These are phyloP conservation scores for Coemansia nantahalensis DNA, from an alignment of 192 early-diverging fungal species.

Conservation along the genomic window DNA sequence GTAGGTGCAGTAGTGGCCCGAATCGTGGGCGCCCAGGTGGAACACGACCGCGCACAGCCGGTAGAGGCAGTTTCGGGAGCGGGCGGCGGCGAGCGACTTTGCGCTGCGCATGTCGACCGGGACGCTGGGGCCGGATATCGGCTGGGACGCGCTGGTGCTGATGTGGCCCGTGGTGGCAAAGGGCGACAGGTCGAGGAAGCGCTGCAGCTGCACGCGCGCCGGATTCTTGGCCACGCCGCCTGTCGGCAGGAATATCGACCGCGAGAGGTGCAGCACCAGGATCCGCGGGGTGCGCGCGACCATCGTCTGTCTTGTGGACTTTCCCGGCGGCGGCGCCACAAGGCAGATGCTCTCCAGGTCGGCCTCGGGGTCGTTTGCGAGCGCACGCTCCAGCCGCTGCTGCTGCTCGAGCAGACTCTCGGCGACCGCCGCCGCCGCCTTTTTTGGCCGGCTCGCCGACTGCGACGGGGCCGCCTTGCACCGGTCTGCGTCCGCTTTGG, in stretches of 20 bases:
- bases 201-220: slow-evolving; percentile 65
- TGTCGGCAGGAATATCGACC: slow-evolving; percentile 72
- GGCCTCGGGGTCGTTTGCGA: slow-evolving; percentile 32
- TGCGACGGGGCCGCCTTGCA: slow-evolving; percentile 5
- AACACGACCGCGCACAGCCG: slow-evolving; percentile 75
- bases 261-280: slow-evolving; percentile 83
- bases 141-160: slow-evolving; percentile 56
- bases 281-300: slow-evolving; percentile 81
- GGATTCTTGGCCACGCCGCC: slow-evolving; percentile 76
- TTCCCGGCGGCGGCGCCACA: slow-evolving; percentile 17
- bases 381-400: slow-evolving; percentile 17
- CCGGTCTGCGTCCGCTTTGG: slow-evolving; percentile 7
- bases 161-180: slow-evolving; percentile 71
- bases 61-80: slow-evolving; percentile 56
- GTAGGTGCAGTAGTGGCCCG: slow-evolving; percentile 90
- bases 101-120: slow-evolving; percentile 1
- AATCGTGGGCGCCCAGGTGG: slow-evolving; percentile 82
- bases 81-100: slow-evolving; percentile 15
- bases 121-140: slow-evolving; percentile 29
- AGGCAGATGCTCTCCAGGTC: slow-evolving; percentile 35
- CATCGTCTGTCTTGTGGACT: slow-evolving; percentile 76
- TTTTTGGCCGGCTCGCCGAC: slow-evolving; percentile 9
- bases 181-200: slow-evolving; percentile 70
- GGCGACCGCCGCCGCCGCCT: slow-evolving; percentile 6
- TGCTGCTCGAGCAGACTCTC: slow-evolving; percentile 14